Conservation (phyloP, 192 early-diverging fungal genomes). For the Coemansia sp. region DNA sequence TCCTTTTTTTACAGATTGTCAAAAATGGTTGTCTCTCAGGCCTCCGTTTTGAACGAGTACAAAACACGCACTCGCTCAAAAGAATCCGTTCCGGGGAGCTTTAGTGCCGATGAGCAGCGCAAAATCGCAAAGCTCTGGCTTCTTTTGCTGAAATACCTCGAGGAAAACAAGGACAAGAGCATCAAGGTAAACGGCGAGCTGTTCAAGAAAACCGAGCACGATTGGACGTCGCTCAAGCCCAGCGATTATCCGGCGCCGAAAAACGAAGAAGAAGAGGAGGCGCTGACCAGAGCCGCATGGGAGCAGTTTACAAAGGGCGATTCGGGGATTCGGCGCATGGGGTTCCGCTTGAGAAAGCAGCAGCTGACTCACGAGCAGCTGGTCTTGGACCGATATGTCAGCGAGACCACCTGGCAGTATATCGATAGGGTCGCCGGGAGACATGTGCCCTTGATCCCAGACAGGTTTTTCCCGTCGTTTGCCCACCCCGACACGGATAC, state of each 20-base stretch:
- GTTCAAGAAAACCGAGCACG: conserved; percentile 15
- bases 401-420: conserved; percentile 43
- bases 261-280: conserved; percentile 17
- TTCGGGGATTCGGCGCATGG: conserved; percentile 15
- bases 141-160: conserved; percentile 27
- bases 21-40: conserved; percentile 42
- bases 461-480: conserved; percentile 36
- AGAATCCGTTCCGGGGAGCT: conserved; percentile 21
- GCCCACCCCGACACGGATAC: conserved; percentile 23
- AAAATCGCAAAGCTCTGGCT: conserved; percentile 37
- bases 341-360: conserved; percentile 10
- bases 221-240: conserved; percentile 32
- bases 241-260: background rate
- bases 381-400: conserved; percentile 32
- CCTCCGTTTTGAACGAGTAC: conserved; percentile 38
- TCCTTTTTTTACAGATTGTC: background rate
- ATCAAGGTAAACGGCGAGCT: conserved; percentile 30
- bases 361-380: conserved; percentile 17
- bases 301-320: conserved; percentile 38
- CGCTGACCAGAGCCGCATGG: conserved; percentile 31
- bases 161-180: conserved; percentile 17
- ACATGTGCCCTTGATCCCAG: conserved; percentile 29
- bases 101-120: conserved; percentile 29
- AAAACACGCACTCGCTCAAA: conserved; percentile 12
- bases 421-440: conserved; percentile 20